Evolutionary conservation across 805 yeast genomes (phyloP), one percentile per base, ranked within the genome.

Genomic region (Lipomyces sp.): DNA sequence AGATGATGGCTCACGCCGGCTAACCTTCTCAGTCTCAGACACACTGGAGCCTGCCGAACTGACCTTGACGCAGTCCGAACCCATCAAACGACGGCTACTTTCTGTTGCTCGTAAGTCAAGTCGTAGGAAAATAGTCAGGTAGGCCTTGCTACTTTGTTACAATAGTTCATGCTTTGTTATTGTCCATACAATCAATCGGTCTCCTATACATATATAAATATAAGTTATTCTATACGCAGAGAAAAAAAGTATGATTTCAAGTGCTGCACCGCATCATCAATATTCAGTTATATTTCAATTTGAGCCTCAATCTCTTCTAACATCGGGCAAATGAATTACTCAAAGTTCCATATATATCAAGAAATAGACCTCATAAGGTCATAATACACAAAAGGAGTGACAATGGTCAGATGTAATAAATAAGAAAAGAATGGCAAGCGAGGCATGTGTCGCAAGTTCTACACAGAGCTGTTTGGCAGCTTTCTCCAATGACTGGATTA

Each of bases 51-150:
- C 18, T 18, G 24, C 48, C 15, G 48, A 42, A 7, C 29, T 42
- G 48, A 42, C 24, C 24, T 42, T 42, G 48, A 42, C 48, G 48
- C 48, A 42, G 48, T 15, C 48, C 24, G 48, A 42, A 42, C 48
- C 48, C 7, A 42, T n/a, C 3, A 42, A 42, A 24, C 48, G 48
- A 42, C 15, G n/a, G 48, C 18, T 42, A 42, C 48, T 42, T 15
- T 42, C 48, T 10, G n/a, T 42, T 42, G 3, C 48, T 42, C 48
- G 24, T 6, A 42, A 42, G 48, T n/a, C 48, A 42, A n/a, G 10
- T 5, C 48, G 48, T 42, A 15, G 48, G n/a, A 42, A 42, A 42
- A n/a, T 42, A 15, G 48, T 42, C 7, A n/a, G 48, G 24, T 42
- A 42, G 48, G 24, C 3, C 48, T 42, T 39, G 10, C 48, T 42